Evolutionary conservation across 2,329 filamentous ascomycete species (phyloP), one percentile per base, ranked within the genome.

Genomic region (Alternaria triticina): DNA sequence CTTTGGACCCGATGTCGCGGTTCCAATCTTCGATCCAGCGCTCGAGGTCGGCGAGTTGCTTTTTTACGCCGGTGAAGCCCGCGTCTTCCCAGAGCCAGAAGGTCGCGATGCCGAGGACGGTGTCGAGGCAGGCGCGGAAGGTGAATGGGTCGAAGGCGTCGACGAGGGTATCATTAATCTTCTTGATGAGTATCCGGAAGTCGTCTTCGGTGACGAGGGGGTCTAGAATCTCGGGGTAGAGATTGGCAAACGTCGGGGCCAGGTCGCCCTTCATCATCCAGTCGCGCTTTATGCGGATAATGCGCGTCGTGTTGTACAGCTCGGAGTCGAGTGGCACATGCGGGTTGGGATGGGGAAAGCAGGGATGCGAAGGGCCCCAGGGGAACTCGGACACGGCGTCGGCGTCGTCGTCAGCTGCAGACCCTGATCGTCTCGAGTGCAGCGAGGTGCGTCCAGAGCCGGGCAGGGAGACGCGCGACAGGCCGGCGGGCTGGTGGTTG

Each of bases 1-100:
- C 83, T 61, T 85, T 85, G 54, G 81, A 81, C n/a, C 86, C 86
- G 10, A 85, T 80, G 65, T 92, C 88, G 9, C 79, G 77, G 77
- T 99, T 99, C 94, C 95, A 97, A 62, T 89, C 86, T 68, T 96
- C 91, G 57, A 99, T 87, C 89, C 92, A 97, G 40, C 79, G 80
- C 81, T 99, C 96, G 17, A 97, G 82, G 10, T 82, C 85, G 59
- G 85, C 86, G 49, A 97, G 79, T 59, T 90, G 86, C 22, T 85
- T 83, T 82, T 98, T 98, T 62, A 91, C 87, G 9, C 86, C 89
- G 4, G 92, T 92, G 36, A 93, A 81, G 2, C 95, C 94, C 22
- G 95, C 73, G 76, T 98, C 95, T 62, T 99, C 96, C 93, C 94
- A 98, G 33, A 98, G 74, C 92, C 94, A 99, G 22, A 95, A 92